These are phyloP conservation scores for Venturia pyrina DNA, from an alignment of 2,329 filamentous ascomycete species.

Conservation along the genomic window DNA sequence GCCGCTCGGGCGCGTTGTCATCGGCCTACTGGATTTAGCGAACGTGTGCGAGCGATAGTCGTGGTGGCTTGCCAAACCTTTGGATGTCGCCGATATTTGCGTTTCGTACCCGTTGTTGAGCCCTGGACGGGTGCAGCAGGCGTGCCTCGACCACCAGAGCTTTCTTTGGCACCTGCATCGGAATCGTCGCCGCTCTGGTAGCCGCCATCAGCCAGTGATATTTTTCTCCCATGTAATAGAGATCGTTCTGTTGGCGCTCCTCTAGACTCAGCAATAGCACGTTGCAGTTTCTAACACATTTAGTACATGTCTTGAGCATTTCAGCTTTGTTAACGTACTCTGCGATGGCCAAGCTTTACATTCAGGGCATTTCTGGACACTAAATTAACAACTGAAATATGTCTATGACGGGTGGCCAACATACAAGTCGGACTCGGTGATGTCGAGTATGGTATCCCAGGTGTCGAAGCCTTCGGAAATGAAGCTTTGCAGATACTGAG, in stretches of 20 bases:
- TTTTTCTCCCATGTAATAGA: slow-evolving; percentile 7
- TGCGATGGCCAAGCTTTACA: slow-evolving; percentile 71
- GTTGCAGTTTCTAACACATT: slow-evolving; percentile 59
- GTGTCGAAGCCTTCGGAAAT: slow-evolving; percentile 73
- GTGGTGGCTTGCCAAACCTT: slow-evolving; percentile 43
- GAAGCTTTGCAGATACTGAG: slow-evolving; percentile 65
- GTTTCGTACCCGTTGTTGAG: slow-evolving; percentile 42
- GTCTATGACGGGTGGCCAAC: slow-evolving; percentile 20
- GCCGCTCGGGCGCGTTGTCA: slow-evolving; percentile 68
- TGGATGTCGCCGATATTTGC: slow-evolving; percentile 69
- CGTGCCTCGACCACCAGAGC: slow-evolving; percentile 6
- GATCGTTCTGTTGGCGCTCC: slow-evolving; percentile 33
- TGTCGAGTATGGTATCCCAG: slow-evolving; percentile 75
- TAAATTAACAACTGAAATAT: neutral
- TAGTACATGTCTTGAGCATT: neutral
- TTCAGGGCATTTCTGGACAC: slow-evolving; percentile 54
- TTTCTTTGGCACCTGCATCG: slow-evolving; percentile 36
- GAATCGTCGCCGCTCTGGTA: slow-evolving; percentile 43
- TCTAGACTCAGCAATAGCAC: slow-evolving; percentile 66
- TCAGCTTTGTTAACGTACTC: slow-evolving; percentile 43
- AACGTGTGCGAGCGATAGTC: neutral
- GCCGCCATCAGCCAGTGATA: slow-evolving; percentile 23
- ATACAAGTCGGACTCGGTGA: slow-evolving; percentile 74
- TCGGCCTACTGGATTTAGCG: slow-evolving; percentile 32
- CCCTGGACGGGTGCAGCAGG: slow-evolving; percentile 13